Base-by-base conservation (phyloP, 1,139 yeast genomes). In the Yamadazyma atlantica region DNA sequence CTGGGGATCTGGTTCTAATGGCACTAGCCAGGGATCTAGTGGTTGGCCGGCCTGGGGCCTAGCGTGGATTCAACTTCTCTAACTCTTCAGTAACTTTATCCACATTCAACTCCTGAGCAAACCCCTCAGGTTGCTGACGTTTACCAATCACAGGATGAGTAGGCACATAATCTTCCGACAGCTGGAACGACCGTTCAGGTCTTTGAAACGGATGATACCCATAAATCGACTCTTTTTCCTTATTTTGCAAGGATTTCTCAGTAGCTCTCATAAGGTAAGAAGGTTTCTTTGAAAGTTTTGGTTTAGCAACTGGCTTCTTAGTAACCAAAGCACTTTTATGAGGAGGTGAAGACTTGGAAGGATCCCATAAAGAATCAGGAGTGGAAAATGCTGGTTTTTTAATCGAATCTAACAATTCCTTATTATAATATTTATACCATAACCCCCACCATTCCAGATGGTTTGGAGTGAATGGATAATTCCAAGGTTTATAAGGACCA, bases 401-500 rank as follows among this genome's bases (percentile, higher is more conserved):
- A 10, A 36, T 32, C 25, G 34, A 21, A n/a, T 40, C 36, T 30
- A 42, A 35, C 5, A 38, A 38, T 8, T 34, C 37, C 16, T 37
- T 34, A 23, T 43, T 63, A 42, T 62, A 73, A 40, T 59, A 57
- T 15, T 55, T 57, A 33, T 55, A 48, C 74, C 75, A 72, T 17
- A 57, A 52, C n/a, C 51, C 48, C 79, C 79, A 73, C 77, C 79
- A 74, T 35, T 56, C 60, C 28, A 49, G 53, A 42, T 62, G 66
- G 10, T 52, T 46, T 3, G 57, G 44, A 26, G 45, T 33, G 29
- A 43, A 44, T 2, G 50, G 44, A 38, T 48, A 48, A 28, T 58
- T 57, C 97, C 97, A 92, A 1, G 98, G 98, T 59, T 92, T 90
- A 29, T 57, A 50, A 1, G 77, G 64, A 1, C 97, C 97, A 47